These are phyloP conservation scores for Pseudogymnoascus sp. DNA, from an alignment of 2,329 filamentous ascomycete genomes.

Conservation along the genomic window DNA sequence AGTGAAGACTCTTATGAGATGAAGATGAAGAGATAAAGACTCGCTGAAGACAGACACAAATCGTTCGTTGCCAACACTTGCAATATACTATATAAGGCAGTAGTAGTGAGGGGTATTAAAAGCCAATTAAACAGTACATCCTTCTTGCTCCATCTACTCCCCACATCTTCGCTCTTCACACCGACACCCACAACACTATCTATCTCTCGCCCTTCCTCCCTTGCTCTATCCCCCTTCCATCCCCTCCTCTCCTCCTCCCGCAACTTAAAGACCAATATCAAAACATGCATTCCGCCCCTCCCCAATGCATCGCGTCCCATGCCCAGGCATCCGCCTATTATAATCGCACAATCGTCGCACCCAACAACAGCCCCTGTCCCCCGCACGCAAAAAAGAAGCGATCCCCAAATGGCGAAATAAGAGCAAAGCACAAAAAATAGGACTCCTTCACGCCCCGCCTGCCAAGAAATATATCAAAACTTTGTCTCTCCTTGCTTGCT, in stretches of 20 bases:
- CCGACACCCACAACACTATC: neutral
- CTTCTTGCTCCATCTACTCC: constrained; percentile 2
- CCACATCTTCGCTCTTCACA: neutral
- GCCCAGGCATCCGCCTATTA: constrained; percentile 4
- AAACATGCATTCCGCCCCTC: constrained; percentile 7
- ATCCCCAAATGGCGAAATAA: constrained; percentile 2
- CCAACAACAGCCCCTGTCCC: neutral
- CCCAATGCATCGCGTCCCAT: constrained; percentile 8
- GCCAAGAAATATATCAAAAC: constrained; percentile 9
- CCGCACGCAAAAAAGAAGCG: neutral
- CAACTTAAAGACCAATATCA: neutral
- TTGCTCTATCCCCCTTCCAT: neutral
- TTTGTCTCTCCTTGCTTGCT: constrained; percentile 2
- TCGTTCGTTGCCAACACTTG: neutral
- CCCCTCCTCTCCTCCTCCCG: neutral
- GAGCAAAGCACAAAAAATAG: constrained; percentile 4
- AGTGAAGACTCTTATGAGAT: neutral
- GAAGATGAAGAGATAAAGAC: neutral
- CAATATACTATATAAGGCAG: constrained; percentile 9
- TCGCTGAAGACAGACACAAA: neutral
- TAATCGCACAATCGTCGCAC: constrained; percentile 5
- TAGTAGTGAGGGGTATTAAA: constrained; percentile 8
- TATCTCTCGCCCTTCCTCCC: neutral
- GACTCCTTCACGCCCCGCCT: constrained; percentile 8
- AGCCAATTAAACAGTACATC: constrained; percentile 9